These are phyloP conservation scores for Nakazawaea ishiwadae DNA, from an alignment of 805 yeast genomes.

Conservation along the genomic window DNA sequence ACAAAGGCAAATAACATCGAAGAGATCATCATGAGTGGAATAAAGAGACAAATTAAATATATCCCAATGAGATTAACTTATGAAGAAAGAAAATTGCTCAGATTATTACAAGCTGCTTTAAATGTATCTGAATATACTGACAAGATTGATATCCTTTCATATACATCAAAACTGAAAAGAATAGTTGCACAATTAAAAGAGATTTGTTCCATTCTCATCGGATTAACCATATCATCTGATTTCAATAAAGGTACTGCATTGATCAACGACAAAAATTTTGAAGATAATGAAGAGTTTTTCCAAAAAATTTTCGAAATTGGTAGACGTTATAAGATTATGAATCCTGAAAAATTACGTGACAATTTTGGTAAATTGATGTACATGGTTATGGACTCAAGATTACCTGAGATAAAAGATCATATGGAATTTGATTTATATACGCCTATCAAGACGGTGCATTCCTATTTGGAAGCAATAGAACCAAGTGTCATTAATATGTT, in stretches of 20 bases:
- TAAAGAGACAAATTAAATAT: constrained; percentile 42
- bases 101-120: constrained; percentile 69
- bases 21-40: constrained; percentile 26
- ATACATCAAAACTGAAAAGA: constrained; percentile 63
- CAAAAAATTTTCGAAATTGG: constrained; percentile 71
- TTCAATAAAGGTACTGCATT: constrained; percentile 64
- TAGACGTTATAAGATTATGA: constrained; percentile 77
- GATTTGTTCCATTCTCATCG: constrained; percentile 74
- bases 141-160: constrained; percentile 65
- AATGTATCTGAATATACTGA: constrained; percentile 80
- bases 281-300: constrained; percentile 70
- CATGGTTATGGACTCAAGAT: constrained; percentile 80
- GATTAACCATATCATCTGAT: constrained; percentile 73
- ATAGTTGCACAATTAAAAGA: constrained; percentile 70
- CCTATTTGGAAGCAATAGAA: constrained; percentile 37
- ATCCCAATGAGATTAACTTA: constrained; percentile 66
- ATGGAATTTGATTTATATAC: constrained; percentile 74
- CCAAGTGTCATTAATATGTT: constrained; percentile 38
- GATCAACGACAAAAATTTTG: constrained; percentile 61
- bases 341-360: constrained; percentile 77
- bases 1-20: constrained; percentile 11
- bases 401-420: constrained; percentile 63
- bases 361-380: constrained; percentile 76
- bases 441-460: constrained; percentile 61
- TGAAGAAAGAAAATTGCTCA: constrained; percentile 65